Evolutionary conservation across 2,329 filamentous ascomycete species (phyloP).

Genomic region (Aureobasidium sp.): DNA sequence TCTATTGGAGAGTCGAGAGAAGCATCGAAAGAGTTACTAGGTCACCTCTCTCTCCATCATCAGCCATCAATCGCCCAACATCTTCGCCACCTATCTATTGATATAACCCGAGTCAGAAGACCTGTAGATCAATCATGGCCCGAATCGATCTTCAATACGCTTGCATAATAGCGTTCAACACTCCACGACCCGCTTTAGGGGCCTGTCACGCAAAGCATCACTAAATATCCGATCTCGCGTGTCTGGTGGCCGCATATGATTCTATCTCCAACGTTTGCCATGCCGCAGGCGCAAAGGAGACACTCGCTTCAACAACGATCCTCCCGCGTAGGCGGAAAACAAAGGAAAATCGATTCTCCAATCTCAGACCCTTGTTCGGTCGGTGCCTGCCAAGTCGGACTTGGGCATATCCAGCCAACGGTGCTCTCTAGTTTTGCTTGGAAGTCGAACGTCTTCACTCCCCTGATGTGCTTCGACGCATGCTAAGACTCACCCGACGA

Average conservation of each 20-base stretch:
- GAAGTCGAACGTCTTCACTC: background rate
- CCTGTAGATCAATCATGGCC: background rate
- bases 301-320: background rate
- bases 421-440: background rate
- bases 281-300: background rate
- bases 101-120: background rate
- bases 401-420: background rate
- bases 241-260: background rate
- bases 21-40: background rate
- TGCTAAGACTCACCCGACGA: background rate
- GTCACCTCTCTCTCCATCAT: background rate
- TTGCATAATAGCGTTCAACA: background rate
- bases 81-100: background rate
- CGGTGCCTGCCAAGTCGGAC: constrained; percentile 1
- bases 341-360: background rate
- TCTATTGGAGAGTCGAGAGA: background rate
- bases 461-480: background rate
- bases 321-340: background rate
- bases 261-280: background rate
- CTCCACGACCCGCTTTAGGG: background rate
- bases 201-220: background rate
- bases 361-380: background rate
- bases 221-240: background rate
- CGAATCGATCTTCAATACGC: constrained; percentile 1
- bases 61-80: background rate